Conservation (phyloP, 1,139 yeast species). For the Protomyces lactucae-debilis region DNA sequence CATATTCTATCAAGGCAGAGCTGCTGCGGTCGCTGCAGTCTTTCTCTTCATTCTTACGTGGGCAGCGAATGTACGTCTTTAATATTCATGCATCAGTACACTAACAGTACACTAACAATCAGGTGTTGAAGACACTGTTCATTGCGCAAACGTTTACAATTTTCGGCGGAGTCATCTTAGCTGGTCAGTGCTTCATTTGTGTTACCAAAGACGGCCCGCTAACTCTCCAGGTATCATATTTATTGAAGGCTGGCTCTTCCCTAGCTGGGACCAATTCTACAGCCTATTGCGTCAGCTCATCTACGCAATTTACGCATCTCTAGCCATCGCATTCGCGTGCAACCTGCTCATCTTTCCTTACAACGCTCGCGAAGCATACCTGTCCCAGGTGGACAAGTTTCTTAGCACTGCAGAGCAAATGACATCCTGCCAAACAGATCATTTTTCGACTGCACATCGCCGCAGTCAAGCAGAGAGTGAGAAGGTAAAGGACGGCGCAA, state of each 20-base stretch:
- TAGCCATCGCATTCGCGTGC: neutral
- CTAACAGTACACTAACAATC: too few species aligned
- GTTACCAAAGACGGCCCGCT: too few species aligned
- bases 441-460: conserved; percentile 6
- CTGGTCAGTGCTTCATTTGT: neutral
- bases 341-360: conserved; percentile 13
- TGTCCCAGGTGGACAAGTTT: neutral
- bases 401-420: conserved; percentile 12
- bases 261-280: conserved; percentile 17
- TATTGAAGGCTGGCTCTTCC: conserved; percentile 13
- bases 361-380: conserved; percentile 19
- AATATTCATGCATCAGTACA: too few species aligned
- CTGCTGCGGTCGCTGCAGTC: conserved; percentile 22
- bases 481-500: neutral
- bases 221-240: conserved; percentile 1
- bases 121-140: conserved; percentile 5
- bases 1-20: conserved; percentile 8
- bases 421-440: conserved; percentile 12
- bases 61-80: neutral
- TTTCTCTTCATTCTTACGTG: conserved; percentile 18
- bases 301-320: conserved; percentile 9
- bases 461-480: neutral
- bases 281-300: conserved; percentile 8
- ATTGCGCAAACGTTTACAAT: conserved; percentile 5
- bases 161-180: conserved; percentile 2